Evolutionary conservation across 2,329 filamentous ascomycete genomes (phyloP), one percentile per base, ranked within the genome.

Genomic region (Fusarium sp.): DNA sequence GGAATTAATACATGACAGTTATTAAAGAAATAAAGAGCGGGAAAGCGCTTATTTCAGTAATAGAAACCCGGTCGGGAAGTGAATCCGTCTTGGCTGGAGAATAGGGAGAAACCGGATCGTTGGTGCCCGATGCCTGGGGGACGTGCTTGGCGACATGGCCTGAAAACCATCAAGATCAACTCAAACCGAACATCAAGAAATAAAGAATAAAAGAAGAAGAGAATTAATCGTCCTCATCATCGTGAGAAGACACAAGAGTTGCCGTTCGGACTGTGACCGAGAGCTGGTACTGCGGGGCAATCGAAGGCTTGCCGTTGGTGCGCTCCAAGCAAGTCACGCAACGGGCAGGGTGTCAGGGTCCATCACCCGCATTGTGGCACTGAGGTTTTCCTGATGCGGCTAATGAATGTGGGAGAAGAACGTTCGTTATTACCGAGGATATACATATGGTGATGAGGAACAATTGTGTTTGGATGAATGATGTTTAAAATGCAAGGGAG

Each of bases 241-340:
- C 54, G 67, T 69, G 67, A 73, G 71, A 57, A 71, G 72, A 69
- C 63, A 66, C 73, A 76, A 71, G 71, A 74, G 73, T 69, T 74
- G 64, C 61, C 54, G 57, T 74, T 78, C 76, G 76, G 76, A 78
- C 67, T 69, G 74, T 78, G 76, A 77, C 76, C 76, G 76, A 78
- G 76, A 76, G 59, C 65, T 45, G 64, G 72, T 42, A 68, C 67
- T 60, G 65, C 74, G 69, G 75, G 68, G 66, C 71, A 74, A 67
- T 67, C 62, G 66, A 60, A 71, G 67, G 56, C 67, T 67, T 74
- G 65, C 71, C 58, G 71, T 70, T 77, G 75, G 75, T 66, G 57
- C 50, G 35, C 66, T 60, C 64, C 66, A 66, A 56, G 67, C 54
- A 63, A 69, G 64, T 66, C 64, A 76, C 69, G 68, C 73, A 67